Conservation (phyloP, 2,329 filamentous ascomycete genomes). For the Paecilomyces formosus region DNA sequence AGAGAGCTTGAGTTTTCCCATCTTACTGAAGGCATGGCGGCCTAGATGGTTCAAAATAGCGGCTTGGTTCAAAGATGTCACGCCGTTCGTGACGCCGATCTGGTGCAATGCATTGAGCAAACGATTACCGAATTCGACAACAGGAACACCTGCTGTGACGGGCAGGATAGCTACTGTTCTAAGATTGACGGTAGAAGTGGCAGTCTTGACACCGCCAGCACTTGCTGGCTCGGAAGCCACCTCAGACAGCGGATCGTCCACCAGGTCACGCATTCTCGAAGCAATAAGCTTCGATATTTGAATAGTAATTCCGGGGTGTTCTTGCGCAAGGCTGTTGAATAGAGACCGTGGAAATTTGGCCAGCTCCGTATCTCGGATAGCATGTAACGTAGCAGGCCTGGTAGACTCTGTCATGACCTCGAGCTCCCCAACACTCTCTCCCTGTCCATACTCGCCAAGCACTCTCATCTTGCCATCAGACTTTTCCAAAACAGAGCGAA, state of each 20-base stretch:
- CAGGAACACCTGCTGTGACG: slow-evolving; percentile 82
- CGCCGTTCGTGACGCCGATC: slow-evolving; percentile 81
- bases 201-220: slow-evolving; percentile 44
- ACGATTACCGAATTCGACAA: slow-evolving; percentile 88
- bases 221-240: slow-evolving; percentile 55
- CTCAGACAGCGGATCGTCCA: slow-evolving; percentile 70
- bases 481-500: slow-evolving; percentile 76
- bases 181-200: slow-evolving; percentile 82
- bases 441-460: slow-evolving; percentile 88
- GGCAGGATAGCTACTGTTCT: slow-evolving; percentile 88
- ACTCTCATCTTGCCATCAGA: slow-evolving; percentile 77
- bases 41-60: slow-evolving; percentile 92
- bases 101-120: slow-evolving; percentile 82
- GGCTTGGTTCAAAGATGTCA: slow-evolving; percentile 86
- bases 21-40: slow-evolving; percentile 90
- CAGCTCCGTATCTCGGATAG: slow-evolving; percentile 91
- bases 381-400: slow-evolving; percentile 85
- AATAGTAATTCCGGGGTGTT: slow-evolving; percentile 96
- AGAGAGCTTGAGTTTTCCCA: slow-evolving; percentile 91
- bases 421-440: slow-evolving; percentile 93
- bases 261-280: slow-evolving; percentile 73
- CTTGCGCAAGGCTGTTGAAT: slow-evolving; percentile 95
- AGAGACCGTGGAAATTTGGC: slow-evolving; percentile 92
- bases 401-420: slow-evolving; percentile 93
- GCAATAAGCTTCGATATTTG: slow-evolving; percentile 99